Evolutionary conservation across 2,329 filamentous ascomycete genomes (phyloP), one percentile per base, ranked within the genome.

Genomic region (Alternaria atra): DNA sequence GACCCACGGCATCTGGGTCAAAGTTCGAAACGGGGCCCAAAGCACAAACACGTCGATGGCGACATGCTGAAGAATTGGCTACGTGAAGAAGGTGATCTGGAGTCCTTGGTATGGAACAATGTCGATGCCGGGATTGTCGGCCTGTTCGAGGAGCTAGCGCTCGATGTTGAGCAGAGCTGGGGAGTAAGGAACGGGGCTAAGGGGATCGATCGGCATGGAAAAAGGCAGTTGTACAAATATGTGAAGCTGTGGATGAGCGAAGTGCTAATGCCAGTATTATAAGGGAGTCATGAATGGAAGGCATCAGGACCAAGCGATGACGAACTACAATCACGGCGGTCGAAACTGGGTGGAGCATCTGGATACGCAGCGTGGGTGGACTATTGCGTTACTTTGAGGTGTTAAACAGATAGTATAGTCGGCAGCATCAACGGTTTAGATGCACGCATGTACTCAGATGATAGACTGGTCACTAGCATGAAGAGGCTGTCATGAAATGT

Each of bases 31-130:
- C 67, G 52, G 42, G 63, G 55, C 9, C 44, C 67, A 15, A 69
- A 62, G 10, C 72, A 77, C 32, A 76, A 72, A 57, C 78, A 81
- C 58, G 69, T 84, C 5, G 78, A 84, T 61, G 82, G 80, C 1
- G 81, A 84, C 65, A 42, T 80, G 5, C 54, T 84, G 5, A 63
- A 63, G 12, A 54, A 75, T 9, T 75, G 77, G 39, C 52, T 82
- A 8, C 61, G 63, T 12, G 62, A 65, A 17, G 67, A 68, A 15
- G 63, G 65, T 2, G 71, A 72, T 34, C 10, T 77, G 9, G 30
- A 46, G 13, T 20, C 9, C 0, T 47, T 76, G 47, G 34, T 73
- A 1, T 37, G 52, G 3, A 55, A 55, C 5, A 58, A 54, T 4
- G 69, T 65, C 6, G 72, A 75, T 5, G 42, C 50, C 13, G 71